phyloP scores from a whole-genome alignment of 306 rosid genomes.

The Sindora glabra region DNA sequence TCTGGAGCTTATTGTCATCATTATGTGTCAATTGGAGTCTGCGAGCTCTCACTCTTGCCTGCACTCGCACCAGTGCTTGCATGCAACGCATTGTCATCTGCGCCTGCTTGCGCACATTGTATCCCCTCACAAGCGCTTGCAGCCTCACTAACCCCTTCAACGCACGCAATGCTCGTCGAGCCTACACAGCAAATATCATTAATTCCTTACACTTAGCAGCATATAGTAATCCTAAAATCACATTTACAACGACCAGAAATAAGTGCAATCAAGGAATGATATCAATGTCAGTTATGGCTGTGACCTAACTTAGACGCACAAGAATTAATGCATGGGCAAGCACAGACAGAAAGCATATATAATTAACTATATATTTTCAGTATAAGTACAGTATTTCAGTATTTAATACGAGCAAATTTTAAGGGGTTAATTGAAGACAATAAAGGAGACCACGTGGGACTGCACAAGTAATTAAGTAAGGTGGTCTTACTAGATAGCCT shows the following conservation, averaged over 20 bases:
- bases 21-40: slow-evolving; percentile 50
- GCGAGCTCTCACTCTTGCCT: slow-evolving; percentile 70
- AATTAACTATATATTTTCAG: too few relatives aligned
- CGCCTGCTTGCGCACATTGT: slow-evolving; percentile 90
- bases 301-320: not conserved
- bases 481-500: slow-evolving; percentile 74
- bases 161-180: slow-evolving; percentile 83
- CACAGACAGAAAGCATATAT: not conserved
- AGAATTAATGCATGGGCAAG: not conserved
- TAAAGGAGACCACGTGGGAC: too few relatives aligned
- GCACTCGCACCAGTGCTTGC: slow-evolving; percentile 92
- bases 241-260: too few relatives aligned
- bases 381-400: not conserved
- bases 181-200: too few relatives aligned
- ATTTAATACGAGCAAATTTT: not conserved
- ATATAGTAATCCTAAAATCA: too few relatives aligned
- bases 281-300: not conserved
- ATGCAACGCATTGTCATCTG: slow-evolving; percentile 94
- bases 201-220: too few relatives aligned
- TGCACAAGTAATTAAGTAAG: not conserved
- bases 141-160: slow-evolving; percentile 84
- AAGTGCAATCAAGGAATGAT: not conserved
- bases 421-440: too few relatives aligned
- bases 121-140: slow-evolving; percentile 91
- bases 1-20: slow-evolving; percentile 45